Percentiles rank a stretch among this genome's conserved stretches.
Evolutionary conservation across 163 green algal genomes (phyloP).

Genomic region (Scenedesmus sp.): DNA sequence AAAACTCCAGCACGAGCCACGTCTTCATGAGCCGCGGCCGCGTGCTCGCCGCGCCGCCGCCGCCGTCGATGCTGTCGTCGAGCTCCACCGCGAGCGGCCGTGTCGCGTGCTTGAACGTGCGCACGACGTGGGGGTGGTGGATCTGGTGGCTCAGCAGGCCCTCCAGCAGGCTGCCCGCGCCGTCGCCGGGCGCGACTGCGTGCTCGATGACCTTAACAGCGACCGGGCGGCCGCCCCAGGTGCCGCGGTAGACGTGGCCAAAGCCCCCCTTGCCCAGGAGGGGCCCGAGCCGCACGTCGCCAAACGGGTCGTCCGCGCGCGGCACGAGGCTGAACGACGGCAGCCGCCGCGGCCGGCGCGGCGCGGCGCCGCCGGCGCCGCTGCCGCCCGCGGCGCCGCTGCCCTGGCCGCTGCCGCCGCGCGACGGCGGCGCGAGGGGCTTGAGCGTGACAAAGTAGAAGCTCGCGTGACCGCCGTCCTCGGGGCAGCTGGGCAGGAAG

Average conservation of each 20-base stretch:
- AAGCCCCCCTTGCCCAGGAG: constrained; percentile 69
- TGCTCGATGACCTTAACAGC: constrained; percentile 67
- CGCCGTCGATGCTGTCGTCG: background rate
- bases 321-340: constrained; percentile 27
- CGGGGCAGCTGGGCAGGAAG: constrained; percentile 37
- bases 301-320: constrained; percentile 51
- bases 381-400: background rate
- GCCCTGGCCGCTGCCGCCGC: background rate
- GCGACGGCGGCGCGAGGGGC: background rate
- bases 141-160: constrained; percentile 48
- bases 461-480: background rate
- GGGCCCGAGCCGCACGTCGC: constrained; percentile 68
- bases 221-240: constrained; percentile 60
- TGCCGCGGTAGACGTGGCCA: constrained; percentile 65
- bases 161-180: constrained; percentile 41
- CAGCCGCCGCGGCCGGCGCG: background rate
- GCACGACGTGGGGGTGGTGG: constrained; percentile 60
- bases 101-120: constrained; percentile 63
- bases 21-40: constrained; percentile 49
- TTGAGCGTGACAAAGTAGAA: constrained; percentile 60
- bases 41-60: no score
- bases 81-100: constrained; percentile 16
- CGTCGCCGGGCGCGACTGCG: constrained; percentile 8
- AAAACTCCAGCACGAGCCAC: constrained; percentile 68
- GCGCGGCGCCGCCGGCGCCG: background rate